A percentile compares a stretch with the other conserved stretches of the same genome.
These are phyloP conservation scores for Nannochloropsis granulata DNA, from an alignment of 108 stramenopile species.

Conservation along the genomic window DNA sequence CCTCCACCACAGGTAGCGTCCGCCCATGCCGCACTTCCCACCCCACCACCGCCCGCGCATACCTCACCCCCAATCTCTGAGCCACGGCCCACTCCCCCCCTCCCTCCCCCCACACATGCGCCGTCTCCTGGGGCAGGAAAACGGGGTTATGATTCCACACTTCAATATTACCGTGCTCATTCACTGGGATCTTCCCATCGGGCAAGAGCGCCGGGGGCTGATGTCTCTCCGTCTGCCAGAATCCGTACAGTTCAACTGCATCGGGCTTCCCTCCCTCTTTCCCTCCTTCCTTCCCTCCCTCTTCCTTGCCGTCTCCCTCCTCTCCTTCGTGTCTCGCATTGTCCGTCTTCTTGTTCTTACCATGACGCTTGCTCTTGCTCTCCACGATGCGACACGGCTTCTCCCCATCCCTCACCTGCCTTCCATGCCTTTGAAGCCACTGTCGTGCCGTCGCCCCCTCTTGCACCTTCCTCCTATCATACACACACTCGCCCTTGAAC, in stretches of 20 bases:
- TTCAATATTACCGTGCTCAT: constrained; percentile 26
- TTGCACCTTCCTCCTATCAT: neutral
- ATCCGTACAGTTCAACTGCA: constrained; percentile 11
- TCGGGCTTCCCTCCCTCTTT: neutral
- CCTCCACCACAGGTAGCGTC: constrained; percentile 17
- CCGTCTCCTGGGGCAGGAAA: constrained; percentile 10
- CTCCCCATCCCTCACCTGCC: neutral
- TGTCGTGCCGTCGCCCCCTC: constrained; percentile 1
- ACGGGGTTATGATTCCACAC: constrained; percentile 10
- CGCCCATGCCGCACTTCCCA: constrained; percentile 19
- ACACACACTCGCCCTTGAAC: constrained; percentile 8
- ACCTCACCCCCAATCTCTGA: constrained; percentile 8
- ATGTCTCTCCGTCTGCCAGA: constrained; percentile 17
- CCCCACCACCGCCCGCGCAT: constrained; percentile 14
- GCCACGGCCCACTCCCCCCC: constrained; percentile 1
- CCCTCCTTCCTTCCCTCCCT: constrained; percentile 7
- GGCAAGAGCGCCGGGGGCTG: constrained; percentile 3
- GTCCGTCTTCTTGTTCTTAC: neutral
- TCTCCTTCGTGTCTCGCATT: neutral
- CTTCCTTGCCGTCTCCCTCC: constrained; percentile 4
- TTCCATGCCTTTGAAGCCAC: neutral
- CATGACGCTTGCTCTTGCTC: neutral
- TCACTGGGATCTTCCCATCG: neutral
- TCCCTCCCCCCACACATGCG: constrained; percentile 7
- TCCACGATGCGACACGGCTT: neutral